phyloP scores from a whole-genome alignment of 164 flowering plant genomes.

The Aristolochia fimbriata region DNA sequence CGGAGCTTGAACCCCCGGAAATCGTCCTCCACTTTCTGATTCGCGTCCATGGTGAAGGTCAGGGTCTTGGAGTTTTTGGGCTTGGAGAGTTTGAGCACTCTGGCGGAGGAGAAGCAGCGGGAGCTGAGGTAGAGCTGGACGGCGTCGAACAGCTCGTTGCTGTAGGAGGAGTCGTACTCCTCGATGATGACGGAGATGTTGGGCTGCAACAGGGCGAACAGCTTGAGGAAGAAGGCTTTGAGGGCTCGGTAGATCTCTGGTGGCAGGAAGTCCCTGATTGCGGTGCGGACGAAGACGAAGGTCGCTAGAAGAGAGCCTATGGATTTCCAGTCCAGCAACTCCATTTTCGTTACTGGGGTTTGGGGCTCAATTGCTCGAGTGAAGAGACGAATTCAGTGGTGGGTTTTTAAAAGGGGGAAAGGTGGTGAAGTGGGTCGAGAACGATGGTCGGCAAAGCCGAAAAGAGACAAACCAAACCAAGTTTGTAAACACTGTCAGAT shows the following conservation, averaged over 20 bases:
- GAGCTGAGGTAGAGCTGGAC: conserved; percentile 19
- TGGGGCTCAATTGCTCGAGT: no score
- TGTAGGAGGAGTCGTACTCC: conserved; percentile 18
- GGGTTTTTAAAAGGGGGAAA: no score
- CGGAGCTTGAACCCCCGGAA: conserved; percentile 14
- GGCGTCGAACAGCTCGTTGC: conserved; percentile 20
- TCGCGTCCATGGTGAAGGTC: conserved; percentile 15
- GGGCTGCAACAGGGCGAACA: conserved; percentile 12
- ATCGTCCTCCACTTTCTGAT: conserved; percentile 15
- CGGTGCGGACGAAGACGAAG: conserved; percentile 15
- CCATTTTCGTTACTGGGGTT: no score
- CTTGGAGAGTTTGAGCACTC: conserved; percentile 16
- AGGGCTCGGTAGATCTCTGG: conserved; percentile 15
- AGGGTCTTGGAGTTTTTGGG: conserved; percentile 18
- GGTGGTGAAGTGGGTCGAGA: no score
- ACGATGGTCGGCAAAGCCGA: no score
- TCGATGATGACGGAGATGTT: conserved; percentile 15
- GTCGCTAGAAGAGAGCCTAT: conserved; percentile 22
- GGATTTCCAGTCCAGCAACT: conserved; percentile 22
- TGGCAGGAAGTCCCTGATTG: conserved; percentile 19
- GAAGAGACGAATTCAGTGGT: no score
- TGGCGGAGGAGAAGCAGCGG: conserved; percentile 17
- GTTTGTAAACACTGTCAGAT: no score
- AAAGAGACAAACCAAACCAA: no score
- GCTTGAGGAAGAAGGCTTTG: conserved; percentile 3